phyloP scores from a whole-genome alignment of 345 rosid genomes.

The Camelina hispida region DNA sequence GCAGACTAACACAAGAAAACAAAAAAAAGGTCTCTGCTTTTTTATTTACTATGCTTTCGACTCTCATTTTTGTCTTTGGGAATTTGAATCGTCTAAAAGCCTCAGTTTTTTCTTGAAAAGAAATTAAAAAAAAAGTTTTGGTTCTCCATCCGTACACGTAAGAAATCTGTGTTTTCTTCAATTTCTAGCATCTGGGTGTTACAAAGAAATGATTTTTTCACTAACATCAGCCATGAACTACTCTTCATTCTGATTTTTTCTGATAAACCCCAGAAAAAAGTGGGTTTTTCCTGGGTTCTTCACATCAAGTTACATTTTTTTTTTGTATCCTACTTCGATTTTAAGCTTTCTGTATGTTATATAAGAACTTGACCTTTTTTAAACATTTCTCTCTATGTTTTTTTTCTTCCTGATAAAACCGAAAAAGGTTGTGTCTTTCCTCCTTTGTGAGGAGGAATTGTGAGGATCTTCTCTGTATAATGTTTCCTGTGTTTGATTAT shows the following conservation, averaged over 20 bases:
- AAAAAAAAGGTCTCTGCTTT: not conserved
- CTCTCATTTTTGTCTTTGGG: not conserved
- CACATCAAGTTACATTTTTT: not conserved
- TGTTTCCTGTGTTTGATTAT: not conserved
- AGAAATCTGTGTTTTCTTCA: not conserved
- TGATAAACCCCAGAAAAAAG: not conserved
- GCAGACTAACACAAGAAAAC: not conserved
- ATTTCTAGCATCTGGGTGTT: not conserved
- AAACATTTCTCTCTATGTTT: not conserved
- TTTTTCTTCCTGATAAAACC: not conserved
- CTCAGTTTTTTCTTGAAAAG: not conserved
- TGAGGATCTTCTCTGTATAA: not conserved
- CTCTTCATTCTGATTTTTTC: no score
- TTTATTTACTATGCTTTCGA: not conserved
- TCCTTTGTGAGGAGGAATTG: not conserved
- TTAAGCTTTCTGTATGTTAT: not conserved
- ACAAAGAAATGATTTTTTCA: no score
- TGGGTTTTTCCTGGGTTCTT: not conserved
- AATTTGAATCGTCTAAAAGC: not conserved
- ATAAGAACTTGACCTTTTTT: not conserved
- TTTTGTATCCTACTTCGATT: not conserved
- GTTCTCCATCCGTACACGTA: not conserved
- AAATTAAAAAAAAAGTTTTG: not conserved
- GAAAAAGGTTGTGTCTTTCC: not conserved
- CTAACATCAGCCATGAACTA: no score